Base-by-base conservation (phyloP, 495 filamentous ascomycete species). In the Penicillium paradoxum region DNA sequence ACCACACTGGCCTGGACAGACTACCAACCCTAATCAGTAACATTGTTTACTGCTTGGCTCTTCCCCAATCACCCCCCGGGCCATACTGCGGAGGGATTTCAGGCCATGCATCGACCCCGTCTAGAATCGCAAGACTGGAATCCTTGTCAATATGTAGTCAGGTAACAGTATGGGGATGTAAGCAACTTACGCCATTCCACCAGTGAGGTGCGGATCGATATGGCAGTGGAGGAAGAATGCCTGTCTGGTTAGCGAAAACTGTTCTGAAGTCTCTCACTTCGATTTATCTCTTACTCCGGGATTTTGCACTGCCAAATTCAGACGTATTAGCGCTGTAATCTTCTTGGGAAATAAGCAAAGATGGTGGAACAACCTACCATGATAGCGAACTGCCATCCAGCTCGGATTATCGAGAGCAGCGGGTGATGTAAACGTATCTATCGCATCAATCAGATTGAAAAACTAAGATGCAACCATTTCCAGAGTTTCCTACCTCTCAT, bases 401-500 rank as follows among this genome's bases (percentile, higher is more conserved):
- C 17, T 41, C 15, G 17, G 27, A 3, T 25, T 15, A 22, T 22
- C 15, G 17, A 41, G 39, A 11, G 47, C 47, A 32, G 37, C 4
- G 9, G 13, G 17, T 9, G 36, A 32, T 21, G 47, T 50, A 6
- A 50, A 50, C 6, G 47, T 50, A 24, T 50, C 47, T 50, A 6
- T 24, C 4, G 7, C 17, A 36, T 15, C 17, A 11, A 9, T 47
- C 5, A 36, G 13, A 15, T 22, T 10, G 18, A 29, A 47, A 6
- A 6, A 3, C 29, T 4, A 7, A 24, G 1, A 43, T 6, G 5
- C 11, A 24, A 24, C 14, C 1, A 24, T 18, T 6, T 13, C 24
- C 2, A 14, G 4, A n/a, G 13, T 47, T 5, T 21, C 14, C 54
- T 65, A 49, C 79, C 78, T 40, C 72, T 52, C 14, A 59, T 60